Evolutionary conservation across 2,329 filamentous ascomycete species (phyloP).

Genomic region (Ceratocystiopsis sp.): DNA sequence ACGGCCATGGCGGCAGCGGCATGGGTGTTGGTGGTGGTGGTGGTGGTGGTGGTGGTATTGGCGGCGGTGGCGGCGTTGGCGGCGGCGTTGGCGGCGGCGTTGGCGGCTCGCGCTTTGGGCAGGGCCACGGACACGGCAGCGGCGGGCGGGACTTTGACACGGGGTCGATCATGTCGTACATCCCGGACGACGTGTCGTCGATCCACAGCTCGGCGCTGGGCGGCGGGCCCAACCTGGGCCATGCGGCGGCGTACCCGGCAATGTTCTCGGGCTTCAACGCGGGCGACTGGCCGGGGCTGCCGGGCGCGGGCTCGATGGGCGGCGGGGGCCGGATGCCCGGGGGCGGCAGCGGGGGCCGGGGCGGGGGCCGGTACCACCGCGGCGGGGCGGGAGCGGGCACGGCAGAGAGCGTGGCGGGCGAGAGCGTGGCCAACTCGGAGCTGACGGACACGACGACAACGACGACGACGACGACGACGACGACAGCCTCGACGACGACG

Average conservation of each 20-base stretch:
- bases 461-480: too few species aligned
- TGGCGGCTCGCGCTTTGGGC: constrained; percentile 7
- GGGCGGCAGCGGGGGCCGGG: constrained; percentile 47
- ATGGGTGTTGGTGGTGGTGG: constrained; percentile 14
- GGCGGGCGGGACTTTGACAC: constrained; percentile 46
- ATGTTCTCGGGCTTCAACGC: constrained; percentile 89
- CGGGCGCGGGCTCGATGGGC: constrained; percentile 38
- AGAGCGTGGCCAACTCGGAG: constrained; percentile 84
- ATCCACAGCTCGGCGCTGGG: constrained; percentile 85
- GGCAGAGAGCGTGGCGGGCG: constrained; percentile 68
- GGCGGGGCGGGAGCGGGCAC: constrained; percentile 45
- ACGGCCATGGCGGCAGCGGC: constrained; percentile 35
- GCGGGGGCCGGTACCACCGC: constrained; percentile 47
- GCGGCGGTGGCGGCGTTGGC: constrained; percentile 12
- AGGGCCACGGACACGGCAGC: constrained; percentile 19
- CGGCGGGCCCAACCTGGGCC: constrained; percentile 58
- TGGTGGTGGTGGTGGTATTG: constrained; percentile 2
- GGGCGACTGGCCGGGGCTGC: constrained; percentile 75
- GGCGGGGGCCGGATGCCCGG: constrained; percentile 50
- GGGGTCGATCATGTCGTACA: constrained; percentile 84
- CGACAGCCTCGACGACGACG: too few species aligned
- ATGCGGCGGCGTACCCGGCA: constrained; percentile 58
- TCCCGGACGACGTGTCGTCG: constrained; percentile 91
- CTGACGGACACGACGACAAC: constrained; percentile 49
- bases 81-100: constrained; percentile 13